Evolutionary conservation across 176 grass and related monocot species (phyloP), one percentile per base, ranked within the genome.

Genomic region (Carex kokanica): DNA sequence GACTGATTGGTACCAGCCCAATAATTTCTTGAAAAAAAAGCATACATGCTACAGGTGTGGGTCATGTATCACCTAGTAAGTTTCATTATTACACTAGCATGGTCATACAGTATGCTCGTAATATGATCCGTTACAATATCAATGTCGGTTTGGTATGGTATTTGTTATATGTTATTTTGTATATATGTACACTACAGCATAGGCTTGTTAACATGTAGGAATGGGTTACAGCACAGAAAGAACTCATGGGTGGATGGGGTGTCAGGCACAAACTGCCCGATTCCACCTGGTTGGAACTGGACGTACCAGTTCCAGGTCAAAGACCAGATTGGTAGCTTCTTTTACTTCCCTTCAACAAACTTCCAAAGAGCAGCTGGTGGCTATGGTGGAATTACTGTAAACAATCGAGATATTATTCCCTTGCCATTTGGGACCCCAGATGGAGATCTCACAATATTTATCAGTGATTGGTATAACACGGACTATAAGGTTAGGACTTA

Each of bases 181-280:
- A 34, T 49, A 84, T 79, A 45, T 27, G 23, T 45, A 80, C n/a
- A 43, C 63, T 61, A 47, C 63, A 83, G 29, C 3, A 43, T 57
- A 67, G 21, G 24, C 23, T 54, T 55, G 24, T 29, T 14, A 13
- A 82, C 14, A 71, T 78, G 64, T 51, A 90, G 89, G 92, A 88
- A 93, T 83, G 95, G 92, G 70, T 65, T 95, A 81, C 95, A 93
- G 80, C 86, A 98, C 47, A 93, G 92, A 79, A 88, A 79, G 86
- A 88, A 66, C 55, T 84, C 91, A 52, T 98, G 92, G 95, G 90
- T 93, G 88, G 95, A 98, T 84, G 95, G 92, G 86, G 92, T 98
- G 40, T 65, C 82, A 38, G 92, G 89, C 67, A 98, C 91, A 79
- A 98, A 93, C 82, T 98, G 92, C 86, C 88, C 92, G 49, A 84